Evolutionary conservation across 2,329 filamentous ascomycete species (phyloP).

Genomic region (Fusarium goolgardi): DNA sequence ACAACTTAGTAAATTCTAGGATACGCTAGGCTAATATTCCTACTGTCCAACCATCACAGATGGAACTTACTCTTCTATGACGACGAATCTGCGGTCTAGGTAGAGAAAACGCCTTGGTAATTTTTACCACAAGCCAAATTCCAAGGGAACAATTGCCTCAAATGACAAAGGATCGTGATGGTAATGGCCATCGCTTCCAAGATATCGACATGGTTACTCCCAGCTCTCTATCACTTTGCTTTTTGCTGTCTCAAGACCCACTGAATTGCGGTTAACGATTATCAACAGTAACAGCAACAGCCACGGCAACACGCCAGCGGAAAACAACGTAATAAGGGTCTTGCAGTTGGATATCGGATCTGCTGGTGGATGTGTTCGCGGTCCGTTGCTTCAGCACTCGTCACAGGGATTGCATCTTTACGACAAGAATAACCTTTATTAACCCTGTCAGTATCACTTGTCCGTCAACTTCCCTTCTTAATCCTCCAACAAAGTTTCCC

Average conservation of each 20-base stretch:
- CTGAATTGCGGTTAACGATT: neutral
- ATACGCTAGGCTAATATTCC: slow-evolving; percentile 10
- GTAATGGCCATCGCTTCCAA: slow-evolving; percentile 5
- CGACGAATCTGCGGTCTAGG: slow-evolving; percentile 12
- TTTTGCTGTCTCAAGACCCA: slow-evolving; percentile 12
- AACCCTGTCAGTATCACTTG: neutral
- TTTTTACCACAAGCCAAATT: slow-evolving; percentile 20
- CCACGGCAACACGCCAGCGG: neutral
- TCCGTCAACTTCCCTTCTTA: neutral
- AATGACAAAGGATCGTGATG: slow-evolving; percentile 5
- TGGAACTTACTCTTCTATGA: slow-evolving; percentile 24
- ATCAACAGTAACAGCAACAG: neutral
- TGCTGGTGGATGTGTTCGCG: slow-evolving; percentile 1
- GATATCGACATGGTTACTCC: slow-evolving; percentile 7
- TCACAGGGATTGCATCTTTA: slow-evolving; percentile 14
- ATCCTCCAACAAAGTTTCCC: slow-evolving; percentile 15
- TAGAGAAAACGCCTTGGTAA: neutral
- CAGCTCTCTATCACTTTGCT: slow-evolving; percentile 10
- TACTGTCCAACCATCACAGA: slow-evolving; percentile 10
- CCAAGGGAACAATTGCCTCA: slow-evolving; percentile 24
- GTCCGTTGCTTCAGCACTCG: neutral
- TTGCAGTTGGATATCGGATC: slow-evolving; percentile 41
- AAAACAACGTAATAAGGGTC: slow-evolving; percentile 41
- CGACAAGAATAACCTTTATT: slow-evolving; percentile 16
- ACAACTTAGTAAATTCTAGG: neutral